Base-by-base conservation (phyloP, 1,284 basidiomycete genomes). In the Moesziomyces sp. region DNA sequence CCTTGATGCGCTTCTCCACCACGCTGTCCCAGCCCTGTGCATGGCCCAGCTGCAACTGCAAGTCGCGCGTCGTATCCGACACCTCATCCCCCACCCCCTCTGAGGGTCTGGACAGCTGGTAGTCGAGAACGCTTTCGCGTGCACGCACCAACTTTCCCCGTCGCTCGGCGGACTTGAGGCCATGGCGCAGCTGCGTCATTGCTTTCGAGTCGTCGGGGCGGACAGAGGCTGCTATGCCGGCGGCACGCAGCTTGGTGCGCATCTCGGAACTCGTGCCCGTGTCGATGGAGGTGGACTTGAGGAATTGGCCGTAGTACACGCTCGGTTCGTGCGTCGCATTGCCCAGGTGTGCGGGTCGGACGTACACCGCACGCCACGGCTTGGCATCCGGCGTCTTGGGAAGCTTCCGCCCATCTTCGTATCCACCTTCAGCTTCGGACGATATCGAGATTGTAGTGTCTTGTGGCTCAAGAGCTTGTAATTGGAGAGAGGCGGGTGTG, bases 41-140 rank as follows among this genome's bases (percentile, higher is more conserved):
- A 18, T 68, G 65, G 0, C 71, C 71, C 1, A 64, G 51, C 26
- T 65, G 55, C 1, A 60, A 47, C 50, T 73, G 70, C 1, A 73
- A 46, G 33, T 73, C 54, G 13, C 46, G 53, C n/a, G 49, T 68
- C 21, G 49, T 52, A 48, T 69, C 60, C 10, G 47, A 52, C 0
- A 67, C 89, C 14, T 47, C 28, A 30, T 86, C 14, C 76, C 81
- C 89, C 89, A 30, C 89, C 83, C 62, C 38, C 82, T 74, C 21
- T 0, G 35, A 33, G 24, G 51, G 30, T 13, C 46, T 45, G n/a
- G 85, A 85, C 2, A 86, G 64, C 26, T 87, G 87, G 84, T 94
- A 93, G 82, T 94, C 92, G 63, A 94, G 78, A 2, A 89, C 92
- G 3, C 88, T 88, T 78, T 94, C 92, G 28, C 88, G 86, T 0